phyloP scores from a whole-genome alignment of 1,139 yeast genomes.

The Geotrichum armillariae region DNA sequence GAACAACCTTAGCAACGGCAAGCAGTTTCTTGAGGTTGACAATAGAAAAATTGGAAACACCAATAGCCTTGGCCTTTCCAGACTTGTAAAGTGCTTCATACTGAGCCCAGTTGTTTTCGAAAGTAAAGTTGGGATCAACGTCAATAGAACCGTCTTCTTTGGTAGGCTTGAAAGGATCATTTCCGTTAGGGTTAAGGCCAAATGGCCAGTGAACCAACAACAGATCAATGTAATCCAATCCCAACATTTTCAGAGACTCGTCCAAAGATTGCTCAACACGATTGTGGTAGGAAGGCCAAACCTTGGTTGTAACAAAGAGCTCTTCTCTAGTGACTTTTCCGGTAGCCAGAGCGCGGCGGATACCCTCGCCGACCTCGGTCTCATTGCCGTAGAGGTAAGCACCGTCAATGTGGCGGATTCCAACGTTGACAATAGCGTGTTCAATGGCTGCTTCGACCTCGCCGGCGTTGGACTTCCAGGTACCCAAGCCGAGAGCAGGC shows the following conservation, averaged over 20 bases:
- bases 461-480: constrained; percentile 53
- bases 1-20: constrained; percentile 53
- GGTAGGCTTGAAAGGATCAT: constrained; percentile 44
- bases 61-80: constrained; percentile 67
- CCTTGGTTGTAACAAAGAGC: constrained; percentile 70
- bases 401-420: constrained; percentile 65
- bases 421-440: constrained; percentile 36
- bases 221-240: constrained; percentile 79
- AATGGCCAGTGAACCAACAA: constrained; percentile 89
- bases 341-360: constrained; percentile 32
- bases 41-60: constrained; percentile 77
- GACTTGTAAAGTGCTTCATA: constrained; percentile 60
- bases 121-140: constrained; percentile 52
- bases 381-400: constrained; percentile 61
- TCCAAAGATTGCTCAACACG: constrained; percentile 61
- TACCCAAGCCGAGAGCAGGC: constrained; percentile 58
- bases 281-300: constrained; percentile 76
- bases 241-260: constrained; percentile 61
- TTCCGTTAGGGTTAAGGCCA: constrained; percentile 48
- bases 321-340: constrained; percentile 51
- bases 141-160: constrained; percentile 46
- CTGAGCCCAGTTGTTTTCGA: constrained; percentile 65
- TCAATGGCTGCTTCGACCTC: constrained; percentile 37
- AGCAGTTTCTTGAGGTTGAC: constrained; percentile 54
- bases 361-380: constrained; percentile 52